A percentile compares a stretch with the other conserved stretches of the same genome.
phyloP scores from a whole-genome alignment of 768 basidiomycete genomes.

The Termitomyces sp. region DNA sequence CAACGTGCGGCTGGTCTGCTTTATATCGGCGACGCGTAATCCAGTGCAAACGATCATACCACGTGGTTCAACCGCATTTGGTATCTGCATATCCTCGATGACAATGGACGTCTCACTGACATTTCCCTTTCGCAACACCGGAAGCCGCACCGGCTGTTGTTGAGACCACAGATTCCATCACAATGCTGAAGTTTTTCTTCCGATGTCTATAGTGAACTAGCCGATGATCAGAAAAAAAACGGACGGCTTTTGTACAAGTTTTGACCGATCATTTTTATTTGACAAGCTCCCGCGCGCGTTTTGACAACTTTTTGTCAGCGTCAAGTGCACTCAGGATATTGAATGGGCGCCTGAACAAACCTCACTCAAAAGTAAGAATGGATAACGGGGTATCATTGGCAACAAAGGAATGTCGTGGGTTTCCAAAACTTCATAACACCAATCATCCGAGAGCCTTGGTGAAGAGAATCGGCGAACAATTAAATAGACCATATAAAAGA shows the following conservation, averaged over 20 bases:
- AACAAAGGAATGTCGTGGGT: conserved; percentile 2
- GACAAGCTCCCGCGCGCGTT: neutral
- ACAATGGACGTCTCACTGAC: neutral
- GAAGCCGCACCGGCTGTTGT: conserved; percentile 3
- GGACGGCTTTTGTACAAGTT: neutral
- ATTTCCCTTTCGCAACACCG: neutral
- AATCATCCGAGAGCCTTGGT: neutral
- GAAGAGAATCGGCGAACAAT: conserved; percentile 2
- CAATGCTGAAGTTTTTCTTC: neutral
- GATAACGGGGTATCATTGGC: conserved; percentile 10
- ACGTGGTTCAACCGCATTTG: conserved; percentile 16
- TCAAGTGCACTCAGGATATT: neutral
- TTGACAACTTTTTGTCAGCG: neutral
- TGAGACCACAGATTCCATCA: neutral
- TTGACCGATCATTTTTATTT: conserved; percentile 4
- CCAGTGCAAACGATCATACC: conserved; percentile 21
- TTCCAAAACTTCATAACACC: neutral
- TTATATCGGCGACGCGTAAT: conserved; percentile 34
- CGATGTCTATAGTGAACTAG: neutral
- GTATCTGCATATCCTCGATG: neutral
- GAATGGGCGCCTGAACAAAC: neutral
- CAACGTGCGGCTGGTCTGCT: conserved; percentile 7
- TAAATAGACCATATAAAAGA: conserved; percentile 10
- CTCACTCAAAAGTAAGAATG: neutral
- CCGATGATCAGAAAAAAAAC: neutral